Evolutionary conservation across 352 stramenopile species (phyloP).

Genomic region (Phytophthora foliorum): DNA sequence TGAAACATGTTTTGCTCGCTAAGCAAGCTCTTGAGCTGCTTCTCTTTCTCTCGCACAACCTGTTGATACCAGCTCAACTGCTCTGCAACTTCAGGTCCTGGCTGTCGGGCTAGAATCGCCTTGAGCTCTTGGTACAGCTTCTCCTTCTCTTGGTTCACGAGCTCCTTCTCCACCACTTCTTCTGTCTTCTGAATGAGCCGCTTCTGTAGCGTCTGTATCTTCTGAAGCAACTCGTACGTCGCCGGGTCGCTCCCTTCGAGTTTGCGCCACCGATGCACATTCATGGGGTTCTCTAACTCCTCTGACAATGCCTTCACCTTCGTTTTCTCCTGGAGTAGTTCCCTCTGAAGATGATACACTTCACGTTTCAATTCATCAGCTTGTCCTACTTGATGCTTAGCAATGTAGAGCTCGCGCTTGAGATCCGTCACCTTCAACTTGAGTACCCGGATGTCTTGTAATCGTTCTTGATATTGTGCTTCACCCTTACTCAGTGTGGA

Average conservation of each 20-base stretch:
- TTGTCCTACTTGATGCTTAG: conserved; percentile 90
- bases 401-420: conserved; percentile 93
- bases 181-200: conserved; percentile 96
- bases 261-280: conserved; percentile 97
- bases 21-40: conserved; percentile 97
- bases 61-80: conserved; percentile 96
- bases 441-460: conserved; percentile 95
- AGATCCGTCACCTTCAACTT: conserved; percentile 96
- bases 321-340: conserved; percentile 95
- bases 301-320: conserved; percentile 97
- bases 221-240: conserved; percentile 97
- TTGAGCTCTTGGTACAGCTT: conserved; percentile 96
- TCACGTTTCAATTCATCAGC: conserved; percentile 91
- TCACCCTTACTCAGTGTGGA: conserved; percentile 94
- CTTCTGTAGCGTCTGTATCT: conserved; percentile 97
- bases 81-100: conserved; percentile 95
- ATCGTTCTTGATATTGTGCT: conserved; percentile 92
- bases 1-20: conserved; percentile 98
- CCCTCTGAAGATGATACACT: conserved; percentile 91
- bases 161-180: conserved; percentile 95
- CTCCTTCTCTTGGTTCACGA: conserved; percentile 97
- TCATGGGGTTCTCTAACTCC: conserved; percentile 98
- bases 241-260: conserved; percentile 97
- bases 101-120: conserved; percentile 92
- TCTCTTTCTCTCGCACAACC: conserved; percentile 96